These are phyloP conservation scores for Papiliotrema nemorosa DNA, from an alignment of 1,284 basidiomycete genomes.

Conservation along the genomic window DNA sequence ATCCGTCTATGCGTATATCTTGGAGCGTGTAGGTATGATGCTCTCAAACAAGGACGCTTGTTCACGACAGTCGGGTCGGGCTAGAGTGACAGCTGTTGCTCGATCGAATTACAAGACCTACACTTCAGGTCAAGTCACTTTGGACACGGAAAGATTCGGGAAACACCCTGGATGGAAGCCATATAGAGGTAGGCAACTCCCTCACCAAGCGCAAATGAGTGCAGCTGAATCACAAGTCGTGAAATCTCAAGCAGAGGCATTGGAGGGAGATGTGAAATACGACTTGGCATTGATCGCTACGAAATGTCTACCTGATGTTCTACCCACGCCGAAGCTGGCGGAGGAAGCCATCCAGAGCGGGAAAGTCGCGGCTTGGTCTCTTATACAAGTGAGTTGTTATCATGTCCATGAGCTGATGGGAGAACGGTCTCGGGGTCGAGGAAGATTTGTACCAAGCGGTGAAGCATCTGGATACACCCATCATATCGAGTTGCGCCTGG, in stretches of 20 bases:
- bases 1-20: constrained; percentile 58
- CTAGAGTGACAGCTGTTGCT: constrained; percentile 68
- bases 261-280: constrained; percentile 56
- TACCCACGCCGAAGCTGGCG: constrained; percentile 59
- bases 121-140: constrained; percentile 53
- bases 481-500: constrained; percentile 40
- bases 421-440: constrained; percentile 72
- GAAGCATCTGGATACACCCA: constrained; percentile 40
- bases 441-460: constrained; percentile 60
- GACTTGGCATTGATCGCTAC: constrained; percentile 66
- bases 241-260: constrained; percentile 58
- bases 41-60: not conserved
- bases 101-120: constrained; percentile 66
- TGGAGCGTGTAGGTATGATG: constrained; percentile 51
- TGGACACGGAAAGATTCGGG: constrained; percentile 62
- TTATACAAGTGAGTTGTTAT: constrained; percentile 59
- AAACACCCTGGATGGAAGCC: constrained; percentile 60
- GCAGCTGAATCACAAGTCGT: constrained; percentile 52
- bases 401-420: not conserved
- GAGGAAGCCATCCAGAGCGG: constrained; percentile 57
- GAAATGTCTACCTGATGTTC: constrained; percentile 68
- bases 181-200: constrained; percentile 54
- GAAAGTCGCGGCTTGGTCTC: constrained; percentile 60
- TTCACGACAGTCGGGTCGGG: constrained; percentile 53
- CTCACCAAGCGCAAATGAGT: not conserved